Evolutionary conservation across 2,329 filamentous ascomycete genomes (phyloP), one percentile per base, ranked within the genome.

Genomic region (Coleophoma eucalyptorum): DNA sequence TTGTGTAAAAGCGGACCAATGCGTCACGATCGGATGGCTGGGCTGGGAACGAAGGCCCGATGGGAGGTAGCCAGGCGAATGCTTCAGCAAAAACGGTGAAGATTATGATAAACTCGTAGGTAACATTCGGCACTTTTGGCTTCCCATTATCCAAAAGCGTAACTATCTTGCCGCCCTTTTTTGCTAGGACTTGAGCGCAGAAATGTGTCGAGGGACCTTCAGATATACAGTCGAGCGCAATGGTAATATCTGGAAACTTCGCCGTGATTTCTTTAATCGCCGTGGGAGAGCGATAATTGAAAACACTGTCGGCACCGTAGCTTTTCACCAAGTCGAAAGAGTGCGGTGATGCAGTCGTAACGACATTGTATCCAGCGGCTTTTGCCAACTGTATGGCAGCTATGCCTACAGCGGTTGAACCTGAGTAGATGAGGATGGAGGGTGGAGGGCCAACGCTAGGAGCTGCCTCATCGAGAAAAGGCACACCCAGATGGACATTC

Each of bases 141-240:
- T 52, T 51, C 19, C 63, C 63, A 59, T 74, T 67, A n/a, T 70
- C 63, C 4, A 73, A 74, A 41, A 67, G 63, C 34, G 67, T 62
- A 18, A 68, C 65, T 60, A 80, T 77, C 52, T 75, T 68, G 31
- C 65, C 65, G 1, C 68, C 71, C 13, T 67, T 66, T 18, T 67
- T 64, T 0, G 69, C 62, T 31, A 70, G 65, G 13, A 67, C 58
- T 58, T 3, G 47, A 33, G 57, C 65, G 40, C 66, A 67, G 5
- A 67, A 54, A 4, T 61, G 49, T 1, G 58, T 58, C 3, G 67
- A 68, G 2, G 46, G 49, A 26, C 61, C 60, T 51, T 72, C 67
- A n/a, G 67, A 62, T 51, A 79, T 76, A 52, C 71, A 75, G 59
- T 81, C 78, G 31, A 77, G 69, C 6, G 65, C 75, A n/a, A 70